A percentile compares a stretch with the other conserved stretches of the same genome.
These are phyloP conservation scores for Saccharum hybrid DNA, from an alignment of 202 grass and related monocot genomes.

Conservation along the genomic window DNA sequence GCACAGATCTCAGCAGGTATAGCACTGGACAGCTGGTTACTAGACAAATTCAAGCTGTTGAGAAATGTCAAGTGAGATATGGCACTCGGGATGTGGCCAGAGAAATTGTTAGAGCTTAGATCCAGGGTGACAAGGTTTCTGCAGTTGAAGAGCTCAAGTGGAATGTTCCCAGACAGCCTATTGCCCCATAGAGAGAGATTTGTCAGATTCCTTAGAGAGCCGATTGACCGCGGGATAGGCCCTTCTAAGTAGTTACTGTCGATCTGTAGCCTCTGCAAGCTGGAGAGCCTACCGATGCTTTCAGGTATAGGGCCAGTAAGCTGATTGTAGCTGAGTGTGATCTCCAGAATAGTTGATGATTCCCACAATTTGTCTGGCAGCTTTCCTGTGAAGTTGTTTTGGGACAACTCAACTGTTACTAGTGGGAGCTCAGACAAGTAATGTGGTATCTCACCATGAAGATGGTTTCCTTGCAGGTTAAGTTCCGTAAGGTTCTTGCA, in stretches of 20 bases:
- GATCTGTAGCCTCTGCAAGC: constrained; percentile 76
- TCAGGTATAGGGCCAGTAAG: constrained; percentile 68
- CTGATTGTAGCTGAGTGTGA: constrained; percentile 77
- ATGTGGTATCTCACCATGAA: constrained; percentile 80
- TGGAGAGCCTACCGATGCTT: constrained; percentile 61
- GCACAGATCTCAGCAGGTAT: constrained; percentile 78
- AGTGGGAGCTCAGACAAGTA: constrained; percentile 83
- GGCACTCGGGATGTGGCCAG: constrained; percentile 64
- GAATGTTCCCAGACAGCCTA: constrained; percentile 81
- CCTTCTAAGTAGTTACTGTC: constrained; percentile 84
- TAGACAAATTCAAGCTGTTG: constrained; percentile 84
- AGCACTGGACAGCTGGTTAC: constrained; percentile 72
- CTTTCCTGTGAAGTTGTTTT: constrained; percentile 79
- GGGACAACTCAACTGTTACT: constrained; percentile 71
- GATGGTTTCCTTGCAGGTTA: constrained; percentile 72
- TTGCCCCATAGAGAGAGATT: constrained; percentile 86
- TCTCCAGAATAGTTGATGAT: constrained; percentile 74
- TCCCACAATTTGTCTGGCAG: constrained; percentile 69
- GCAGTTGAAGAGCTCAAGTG: constrained; percentile 82
- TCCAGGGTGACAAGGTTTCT: constrained; percentile 81
- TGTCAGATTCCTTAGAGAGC: constrained; percentile 78
- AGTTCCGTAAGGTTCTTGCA: constrained; percentile 86
- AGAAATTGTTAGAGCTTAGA: constrained; percentile 76
- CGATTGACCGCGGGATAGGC: constrained; percentile 65
- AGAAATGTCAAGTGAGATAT: constrained; percentile 85